Base-by-base conservation (phyloP, 2,329 filamentous ascomycete species). In the Diaporthe ampelina region DNA sequence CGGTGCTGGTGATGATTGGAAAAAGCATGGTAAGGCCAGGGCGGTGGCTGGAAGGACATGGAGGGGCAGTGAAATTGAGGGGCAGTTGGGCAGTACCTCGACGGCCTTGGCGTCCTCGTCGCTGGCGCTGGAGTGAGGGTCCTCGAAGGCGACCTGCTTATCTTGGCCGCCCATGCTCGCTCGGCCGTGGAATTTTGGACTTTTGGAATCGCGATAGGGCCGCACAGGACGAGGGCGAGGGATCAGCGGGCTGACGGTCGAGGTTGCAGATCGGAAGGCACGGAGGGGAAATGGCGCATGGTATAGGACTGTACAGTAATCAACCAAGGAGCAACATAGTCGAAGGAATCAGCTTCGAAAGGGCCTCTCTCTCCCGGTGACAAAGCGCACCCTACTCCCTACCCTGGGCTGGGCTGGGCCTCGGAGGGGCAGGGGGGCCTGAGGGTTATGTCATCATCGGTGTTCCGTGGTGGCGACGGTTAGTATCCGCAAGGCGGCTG, bases 41-140 rank as follows among this genome's bases (percentile, higher is more conserved):
- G 26, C 26, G 43, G 43, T 72, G n/a, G 52, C 24, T 24, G 35
- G 19, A 43, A 7, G 40, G 40, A 10, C 26, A 43, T 56, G 70
- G 70, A 48, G 40, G 59, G 37, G 70, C 45, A 52, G 40, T 50
- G 37, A 24, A 50, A 45, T 45, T 50, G 37, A 29, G 54, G 57
- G 13, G 61, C 26, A 71, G 19, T n/a, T 40, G 24, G 68, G 45
- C 76, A 79, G 45, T 83, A 90, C 88, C 84, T 91, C 89, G 65
- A 91, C 85, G 15, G 87, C 82, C 65, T 81, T 83, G 59, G 81
- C 83, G 58, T 90, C 88, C 73, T 90, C 88, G 63, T 89, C 88
- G 77, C 87, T 89, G 48, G 82, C 84, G 70, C 85, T 86, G 5
- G 85, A 86, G 54, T 81, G 81, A 35, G 80, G 82, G 56, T 81